phyloP scores from a whole-genome alignment of 2,329 filamentous ascomycete species.

The Stemphylium lycopersici region DNA sequence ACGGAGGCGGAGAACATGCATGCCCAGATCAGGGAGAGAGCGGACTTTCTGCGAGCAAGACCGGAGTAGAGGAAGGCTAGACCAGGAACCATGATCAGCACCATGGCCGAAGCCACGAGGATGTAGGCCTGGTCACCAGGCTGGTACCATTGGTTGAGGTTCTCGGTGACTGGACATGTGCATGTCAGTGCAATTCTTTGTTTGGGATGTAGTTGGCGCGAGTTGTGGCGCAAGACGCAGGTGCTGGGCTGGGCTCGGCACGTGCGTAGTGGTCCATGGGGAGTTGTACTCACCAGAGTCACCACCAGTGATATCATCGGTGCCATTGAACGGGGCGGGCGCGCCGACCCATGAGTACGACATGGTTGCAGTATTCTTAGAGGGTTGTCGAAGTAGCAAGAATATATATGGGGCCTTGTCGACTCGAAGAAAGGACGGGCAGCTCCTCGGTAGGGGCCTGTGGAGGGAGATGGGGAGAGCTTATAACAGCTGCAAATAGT shows the following conservation, averaged over 20 bases:
- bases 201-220: not conserved
- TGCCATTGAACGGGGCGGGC: slow-evolving; percentile 57
- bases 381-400: slow-evolving; percentile 16
- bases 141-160: slow-evolving; percentile 95
- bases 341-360: slow-evolving; percentile 57
- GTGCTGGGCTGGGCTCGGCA: slow-evolving; percentile 26
- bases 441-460: slow-evolving; percentile 20
- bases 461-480: slow-evolving; percentile 16
- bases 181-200: slow-evolving; percentile 14
- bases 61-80: slow-evolving; percentile 98
- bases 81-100: slow-evolving; percentile 94
- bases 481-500: slow-evolving; percentile 27
- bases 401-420: slow-evolving; percentile 8
- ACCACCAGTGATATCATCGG: slow-evolving; percentile 69
- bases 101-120: slow-evolving; percentile 86
- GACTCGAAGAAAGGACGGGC: slow-evolving; percentile 5
- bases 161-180: slow-evolving; percentile 69
- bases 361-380: slow-evolving; percentile 45
- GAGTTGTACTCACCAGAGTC: slow-evolving; percentile 71
- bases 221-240: slow-evolving; percentile 3
- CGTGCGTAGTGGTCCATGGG: slow-evolving; percentile 24
- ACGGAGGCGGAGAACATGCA: slow-evolving; percentile 93
- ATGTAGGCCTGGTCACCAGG: slow-evolving; percentile 95
- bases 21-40: slow-evolving; percentile 95
- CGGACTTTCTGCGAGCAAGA: slow-evolving; percentile 95